A percentile compares a stretch with the other conserved stretches of the same genome.
Evolutionary conservation across 2,329 filamentous ascomycete genomes (phyloP).

Genomic region (Berkeleyomyces rouxiae): DNA sequence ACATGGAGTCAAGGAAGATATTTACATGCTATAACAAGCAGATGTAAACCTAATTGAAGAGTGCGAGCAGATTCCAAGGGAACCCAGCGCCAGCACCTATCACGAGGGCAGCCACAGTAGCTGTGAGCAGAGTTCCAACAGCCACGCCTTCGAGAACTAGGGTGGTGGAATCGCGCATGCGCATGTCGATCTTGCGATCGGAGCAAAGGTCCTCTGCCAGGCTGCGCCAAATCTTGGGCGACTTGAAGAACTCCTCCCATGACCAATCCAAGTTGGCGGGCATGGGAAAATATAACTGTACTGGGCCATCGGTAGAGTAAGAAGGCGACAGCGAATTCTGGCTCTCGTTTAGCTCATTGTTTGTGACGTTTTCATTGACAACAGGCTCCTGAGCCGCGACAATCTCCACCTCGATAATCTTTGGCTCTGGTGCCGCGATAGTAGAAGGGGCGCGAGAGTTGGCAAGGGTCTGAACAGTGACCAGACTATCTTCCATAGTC

Average conservation of each 20-base stretch:
- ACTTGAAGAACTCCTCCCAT: constrained; percentile 9
- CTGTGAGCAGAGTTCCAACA: constrained; percentile 24
- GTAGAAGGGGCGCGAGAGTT: not conserved
- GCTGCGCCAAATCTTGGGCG: constrained; percentile 9
- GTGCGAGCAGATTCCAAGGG: not conserved
- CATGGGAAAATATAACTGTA: constrained; percentile 10
- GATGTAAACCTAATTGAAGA: not conserved
- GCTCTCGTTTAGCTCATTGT: not conserved
- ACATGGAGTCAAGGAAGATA: no score
- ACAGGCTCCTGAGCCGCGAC: not conserved
- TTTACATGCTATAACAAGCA: no score
- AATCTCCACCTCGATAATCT: not conserved
- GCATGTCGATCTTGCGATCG: constrained; percentile 44
- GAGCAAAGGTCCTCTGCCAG: constrained; percentile 10
- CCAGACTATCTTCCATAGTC: constrained; percentile 11
- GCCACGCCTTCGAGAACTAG: constrained; percentile 43
- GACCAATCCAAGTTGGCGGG: constrained; percentile 1
- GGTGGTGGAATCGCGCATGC: constrained; percentile 55
- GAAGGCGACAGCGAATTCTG: not conserved
- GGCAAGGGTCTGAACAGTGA: constrained; percentile 7
- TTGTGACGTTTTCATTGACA: not conserved
- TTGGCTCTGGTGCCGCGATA: not conserved
- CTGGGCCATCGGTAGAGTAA: constrained; percentile 2
- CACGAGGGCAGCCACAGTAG: constrained; percentile 1
- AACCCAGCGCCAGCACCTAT: not conserved